phyloP scores from a whole-genome alignment of 345 rosid genomes.

The Eutrema heterophyllum region DNA sequence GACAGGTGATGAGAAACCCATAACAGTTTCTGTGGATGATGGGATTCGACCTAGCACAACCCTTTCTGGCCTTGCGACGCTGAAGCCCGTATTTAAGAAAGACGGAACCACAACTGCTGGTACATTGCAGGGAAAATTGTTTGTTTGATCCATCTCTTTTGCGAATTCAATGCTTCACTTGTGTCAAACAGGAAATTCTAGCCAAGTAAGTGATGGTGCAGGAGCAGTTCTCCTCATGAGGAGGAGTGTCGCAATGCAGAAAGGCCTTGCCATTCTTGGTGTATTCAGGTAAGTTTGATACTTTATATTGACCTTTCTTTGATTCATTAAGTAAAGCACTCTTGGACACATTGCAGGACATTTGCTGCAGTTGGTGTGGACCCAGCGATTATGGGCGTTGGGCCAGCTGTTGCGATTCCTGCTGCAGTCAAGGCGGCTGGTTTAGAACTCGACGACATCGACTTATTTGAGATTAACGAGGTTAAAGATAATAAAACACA shows the following conservation, averaged over 20 bases:
- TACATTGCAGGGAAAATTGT: slow-evolving; percentile 23
- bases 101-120: slow-evolving; percentile 96
- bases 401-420: slow-evolving; percentile 95
- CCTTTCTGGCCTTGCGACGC: slow-evolving; percentile 53
- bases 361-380: slow-evolving; percentile 96
- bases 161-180: background rate
- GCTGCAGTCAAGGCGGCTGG: slow-evolving; percentile 90
- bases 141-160: background rate
- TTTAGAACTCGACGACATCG: slow-evolving; percentile 73
- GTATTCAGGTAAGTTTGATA: slow-evolving; percentile 61
- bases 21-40: slow-evolving; percentile 78
- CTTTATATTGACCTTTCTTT: background rate
- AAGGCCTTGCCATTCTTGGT: slow-evolving; percentile 83
- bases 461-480: slow-evolving; percentile 97
- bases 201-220: slow-evolving; percentile 94
- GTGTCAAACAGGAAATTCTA: slow-evolving; percentile 66
- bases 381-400: slow-evolving; percentile 95
- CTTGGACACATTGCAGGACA: slow-evolving; percentile 46
- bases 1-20: slow-evolving; percentile 69
- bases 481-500: slow-evolving; percentile 31
- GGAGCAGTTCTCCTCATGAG: slow-evolving; percentile 95
- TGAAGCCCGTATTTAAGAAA: slow-evolving; percentile 81
- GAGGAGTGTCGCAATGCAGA: slow-evolving; percentile 72
- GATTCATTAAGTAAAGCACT: slow-evolving; percentile 2
- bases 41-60: slow-evolving; percentile 82